A percentile compares a stretch with the other conserved stretches of the same genome.
Conservation (phyloP, 345 rosid species). For the Diplotaxis tenuifolia region DNA sequence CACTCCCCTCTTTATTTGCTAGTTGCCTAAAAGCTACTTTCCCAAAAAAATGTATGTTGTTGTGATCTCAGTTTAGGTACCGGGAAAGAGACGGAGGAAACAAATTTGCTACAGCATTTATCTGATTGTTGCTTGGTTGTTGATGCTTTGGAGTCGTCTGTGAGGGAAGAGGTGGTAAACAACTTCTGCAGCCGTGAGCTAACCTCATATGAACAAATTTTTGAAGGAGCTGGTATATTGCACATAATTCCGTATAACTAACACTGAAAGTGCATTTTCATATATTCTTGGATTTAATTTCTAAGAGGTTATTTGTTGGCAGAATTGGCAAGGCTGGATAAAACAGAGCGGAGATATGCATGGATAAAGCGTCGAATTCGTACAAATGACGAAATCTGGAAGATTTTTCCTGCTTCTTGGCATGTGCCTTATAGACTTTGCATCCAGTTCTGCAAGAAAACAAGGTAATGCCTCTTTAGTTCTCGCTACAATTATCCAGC, state of each 20-base stretch:
- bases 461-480: constrained; percentile 52
- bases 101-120: constrained; percentile 81
- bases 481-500: not conserved
- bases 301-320: constrained; percentile 15
- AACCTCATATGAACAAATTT: constrained; percentile 95
- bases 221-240: constrained; percentile 96
- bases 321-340: constrained; percentile 97
- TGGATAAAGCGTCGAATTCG: constrained; percentile 97
- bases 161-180: constrained; percentile 97
- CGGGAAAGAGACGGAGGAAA: constrained; percentile 90
- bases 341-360: constrained; percentile 91
- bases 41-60: not conserved
- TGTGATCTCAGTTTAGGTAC: constrained; percentile 88
- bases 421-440: constrained; percentile 93
- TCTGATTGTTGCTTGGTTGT: constrained; percentile 97
- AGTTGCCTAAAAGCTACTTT: not conserved
- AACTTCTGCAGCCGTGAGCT: constrained; percentile 97
- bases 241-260: constrained; percentile 18
- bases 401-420: constrained; percentile 93
- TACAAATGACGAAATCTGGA: constrained; percentile 96
- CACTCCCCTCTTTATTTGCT: not conserved
- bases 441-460: constrained; percentile 93
- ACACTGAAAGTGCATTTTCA: constrained; percentile 7
- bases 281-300: constrained; percentile 3
- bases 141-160: constrained; percentile 97